These are phyloP conservation scores for Blastomyces parvus DNA, from an alignment of 2,329 filamentous ascomycete species.

Conservation along the genomic window DNA sequence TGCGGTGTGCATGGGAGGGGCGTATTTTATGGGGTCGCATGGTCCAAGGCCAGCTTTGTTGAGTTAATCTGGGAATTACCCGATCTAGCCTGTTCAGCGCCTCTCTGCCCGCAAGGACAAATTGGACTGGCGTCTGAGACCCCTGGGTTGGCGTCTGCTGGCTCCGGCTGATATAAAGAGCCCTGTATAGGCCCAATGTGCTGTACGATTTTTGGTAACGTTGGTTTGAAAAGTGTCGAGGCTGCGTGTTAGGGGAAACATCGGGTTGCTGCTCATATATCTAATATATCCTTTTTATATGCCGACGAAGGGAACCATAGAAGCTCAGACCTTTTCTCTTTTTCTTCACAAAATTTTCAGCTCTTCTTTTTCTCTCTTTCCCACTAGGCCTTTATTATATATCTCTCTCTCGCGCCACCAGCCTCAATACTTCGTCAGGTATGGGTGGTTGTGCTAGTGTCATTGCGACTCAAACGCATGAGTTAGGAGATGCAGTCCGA, in stretches of 20 bases:
- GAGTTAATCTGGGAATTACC: conserved; percentile 1
- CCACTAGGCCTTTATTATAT: not conserved
- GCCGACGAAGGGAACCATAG: not conserved
- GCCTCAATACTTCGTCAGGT: not conserved
- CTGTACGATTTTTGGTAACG: not conserved
- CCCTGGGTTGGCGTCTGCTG: too few relatives aligned
- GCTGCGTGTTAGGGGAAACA: not conserved
- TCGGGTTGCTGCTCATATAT: not conserved
- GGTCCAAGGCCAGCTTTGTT: not conserved
- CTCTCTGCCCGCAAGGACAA: not conserved
- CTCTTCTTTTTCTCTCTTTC: not conserved
- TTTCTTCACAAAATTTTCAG: not conserved
- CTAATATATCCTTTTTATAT: not conserved
- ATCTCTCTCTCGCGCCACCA: too few relatives aligned
- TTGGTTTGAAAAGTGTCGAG: not conserved
- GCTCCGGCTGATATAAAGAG: not conserved
- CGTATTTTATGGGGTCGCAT: not conserved
- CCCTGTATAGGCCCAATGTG: not conserved
- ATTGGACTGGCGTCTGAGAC: not conserved
- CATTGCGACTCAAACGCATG: not conserved
- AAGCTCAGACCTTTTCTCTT: not conserved
- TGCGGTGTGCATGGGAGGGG: not conserved
- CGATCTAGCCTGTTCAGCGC: not conserved
- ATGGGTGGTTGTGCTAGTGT: conserved; percentile 3
- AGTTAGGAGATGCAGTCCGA: not conserved